phyloP scores from a whole-genome alignment of 1,284 basidiomycete species.

The Phlebopus sp. region DNA sequence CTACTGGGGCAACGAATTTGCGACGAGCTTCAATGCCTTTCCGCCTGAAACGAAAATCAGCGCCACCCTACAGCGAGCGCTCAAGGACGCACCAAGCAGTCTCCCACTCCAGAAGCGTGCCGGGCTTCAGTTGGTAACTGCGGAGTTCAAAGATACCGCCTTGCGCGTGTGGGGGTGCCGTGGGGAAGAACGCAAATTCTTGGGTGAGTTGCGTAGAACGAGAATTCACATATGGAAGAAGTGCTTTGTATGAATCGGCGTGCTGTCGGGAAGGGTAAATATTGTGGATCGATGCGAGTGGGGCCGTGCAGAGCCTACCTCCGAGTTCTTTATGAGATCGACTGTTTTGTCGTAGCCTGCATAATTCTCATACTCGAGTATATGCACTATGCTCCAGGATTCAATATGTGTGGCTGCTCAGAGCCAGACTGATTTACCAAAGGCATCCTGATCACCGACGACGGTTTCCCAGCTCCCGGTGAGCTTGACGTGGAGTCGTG shows the following conservation, averaged over 20 bases:
- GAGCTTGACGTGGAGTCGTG: constrained; percentile 76
- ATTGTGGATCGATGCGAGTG: constrained; percentile 1
- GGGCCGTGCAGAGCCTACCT: constrained; percentile 39
- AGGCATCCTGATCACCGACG: constrained; percentile 85
- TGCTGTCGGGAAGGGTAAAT: constrained; percentile 46
- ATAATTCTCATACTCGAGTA: constrained; percentile 90
- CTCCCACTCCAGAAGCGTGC: constrained; percentile 91
- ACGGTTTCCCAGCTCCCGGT: constrained; percentile 90
- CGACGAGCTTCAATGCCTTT: constrained; percentile 85
- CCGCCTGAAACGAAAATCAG: constrained; percentile 49
- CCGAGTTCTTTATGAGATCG: constrained; percentile 55
- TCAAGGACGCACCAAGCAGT: constrained; percentile 66
- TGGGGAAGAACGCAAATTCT: constrained; percentile 93
- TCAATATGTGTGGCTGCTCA: neutral
- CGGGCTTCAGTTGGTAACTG: constrained; percentile 81
- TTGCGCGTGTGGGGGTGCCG: constrained; percentile 77
- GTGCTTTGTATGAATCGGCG: constrained; percentile 54
- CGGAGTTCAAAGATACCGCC: constrained; percentile 92
- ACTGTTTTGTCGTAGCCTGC: constrained; percentile 77
- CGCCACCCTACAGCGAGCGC: neutral
- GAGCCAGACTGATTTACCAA: constrained; percentile 37
- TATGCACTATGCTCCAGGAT: constrained; percentile 48
- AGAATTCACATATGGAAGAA: constrained; percentile 71
- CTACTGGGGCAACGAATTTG: constrained; percentile 82
- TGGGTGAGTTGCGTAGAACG: constrained; percentile 80